phyloP scores from a whole-genome alignment of 495 filamentous ascomycete species.

The Corynascus novoguineensis region DNA sequence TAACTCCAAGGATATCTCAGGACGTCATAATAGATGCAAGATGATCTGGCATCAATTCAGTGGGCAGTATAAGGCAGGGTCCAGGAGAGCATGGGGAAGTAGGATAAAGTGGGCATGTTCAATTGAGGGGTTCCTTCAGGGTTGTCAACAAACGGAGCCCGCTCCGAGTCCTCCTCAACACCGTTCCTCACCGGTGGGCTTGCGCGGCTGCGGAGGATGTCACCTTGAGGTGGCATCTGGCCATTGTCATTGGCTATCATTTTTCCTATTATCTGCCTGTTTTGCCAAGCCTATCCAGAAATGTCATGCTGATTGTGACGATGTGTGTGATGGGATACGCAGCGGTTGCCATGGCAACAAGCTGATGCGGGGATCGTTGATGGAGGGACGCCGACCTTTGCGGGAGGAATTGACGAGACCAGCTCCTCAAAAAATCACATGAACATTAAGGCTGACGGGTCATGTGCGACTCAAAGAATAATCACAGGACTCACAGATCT shows the following conservation, averaged over 20 bases:
- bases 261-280: neutral
- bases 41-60: constrained; percentile 10
- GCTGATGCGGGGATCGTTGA: neutral
- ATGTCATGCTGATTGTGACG: neutral
- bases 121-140: neutral
- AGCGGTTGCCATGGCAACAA: constrained; percentile 8
- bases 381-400: no score
- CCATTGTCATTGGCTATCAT: neutral
- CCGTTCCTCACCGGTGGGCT: neutral
- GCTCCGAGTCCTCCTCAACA: neutral
- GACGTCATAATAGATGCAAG: neutral
- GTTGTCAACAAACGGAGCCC: constrained; percentile 11
- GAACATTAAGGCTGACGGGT: no score
- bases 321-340: neutral
- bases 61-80: neutral
- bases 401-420: no score
- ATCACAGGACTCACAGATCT: no score
- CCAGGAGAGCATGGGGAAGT: neutral
- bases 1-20: neutral
- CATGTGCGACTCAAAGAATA: no score
- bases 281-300: neutral
- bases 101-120: neutral
- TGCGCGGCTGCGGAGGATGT: neutral
- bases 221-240: neutral
- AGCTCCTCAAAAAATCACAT: no score